Evolutionary conservation across 345 rosid genomes (phyloP), one percentile per base, ranked within the genome.

Genomic region (Populus pruinosa): DNA sequence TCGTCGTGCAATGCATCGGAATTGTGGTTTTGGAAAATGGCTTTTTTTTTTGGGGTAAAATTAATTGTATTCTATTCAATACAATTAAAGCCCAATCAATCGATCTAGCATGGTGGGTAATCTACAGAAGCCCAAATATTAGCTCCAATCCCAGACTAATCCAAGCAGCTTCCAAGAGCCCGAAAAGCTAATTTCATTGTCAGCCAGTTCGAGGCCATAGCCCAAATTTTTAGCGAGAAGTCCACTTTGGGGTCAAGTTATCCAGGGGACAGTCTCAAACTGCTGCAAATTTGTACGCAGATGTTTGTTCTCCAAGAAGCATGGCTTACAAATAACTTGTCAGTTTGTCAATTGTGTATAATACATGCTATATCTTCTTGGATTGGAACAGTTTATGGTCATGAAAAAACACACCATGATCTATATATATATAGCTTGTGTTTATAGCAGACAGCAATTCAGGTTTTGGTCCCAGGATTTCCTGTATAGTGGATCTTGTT

Each of bases 391-490:
- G 69, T 13, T 43, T 3, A 31, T 70, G 21, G 31, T 14, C 18
- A 13, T 9, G 18, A 25, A 78, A 44, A 62, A 64, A 66, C 75
- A 50, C 11, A 25, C 67, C 76, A 78, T 49, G 80, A 78, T 65
- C 1, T 64, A 4, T 2, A 21, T 2, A 55, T 53, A 20, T 21
- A 17, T 65, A 71, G 35, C 8, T 78, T 36, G 55, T 65, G 71
- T 36, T 29, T 6, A 36, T 49, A 35, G 76, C 70, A 70, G 70
- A 35, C 70, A 71, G 25, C 6, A n/a, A 20, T 10, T 9, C 35
- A 23, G 59, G 47, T 29, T 16, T 63, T 36, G 80, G 80, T 71
- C 80, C 76, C 76, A 33, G 35, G 71, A 65, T 23, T n/a, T 23
- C 20, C 62, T 50, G 16, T 49, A 43, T 21, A 9, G 47, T 21